Conservation (phyloP, 176 grass and related monocot species). For the Eleusine indica region DNA sequence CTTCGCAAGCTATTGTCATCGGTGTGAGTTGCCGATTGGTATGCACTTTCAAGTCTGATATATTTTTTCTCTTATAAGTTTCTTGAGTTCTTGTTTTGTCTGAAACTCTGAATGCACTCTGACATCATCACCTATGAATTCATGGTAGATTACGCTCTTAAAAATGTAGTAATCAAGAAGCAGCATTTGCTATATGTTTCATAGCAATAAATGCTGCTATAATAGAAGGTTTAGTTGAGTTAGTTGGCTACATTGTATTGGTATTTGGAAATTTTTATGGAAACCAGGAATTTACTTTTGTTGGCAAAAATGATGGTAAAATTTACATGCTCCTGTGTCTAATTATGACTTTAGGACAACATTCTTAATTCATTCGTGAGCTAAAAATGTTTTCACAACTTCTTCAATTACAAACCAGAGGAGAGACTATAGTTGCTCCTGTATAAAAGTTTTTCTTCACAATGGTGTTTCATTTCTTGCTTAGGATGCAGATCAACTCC, state of each 20-base stretch:
- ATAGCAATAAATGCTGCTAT: slow-evolving; percentile 6
- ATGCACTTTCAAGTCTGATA: slow-evolving; percentile 32
- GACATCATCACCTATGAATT: not conserved
- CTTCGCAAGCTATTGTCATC: slow-evolving; percentile 89
- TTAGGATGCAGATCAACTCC: slow-evolving; percentile 87
- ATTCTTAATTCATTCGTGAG: not conserved
- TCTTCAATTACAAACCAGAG: not conserved
- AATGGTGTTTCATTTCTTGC: slow-evolving; percentile 17
- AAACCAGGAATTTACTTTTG: slow-evolving; percentile 21
- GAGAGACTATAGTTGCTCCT: not conserved
- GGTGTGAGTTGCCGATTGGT: slow-evolving; percentile 93
- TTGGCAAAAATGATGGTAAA: not conserved
- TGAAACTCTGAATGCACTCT: not conserved
- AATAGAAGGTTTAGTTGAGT: slow-evolving; percentile 5
- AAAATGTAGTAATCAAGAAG: slow-evolving; percentile 11
- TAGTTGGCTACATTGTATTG: not conserved
- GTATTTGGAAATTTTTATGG: not conserved
- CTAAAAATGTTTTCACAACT: too few species aligned
- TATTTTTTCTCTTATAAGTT: not conserved
- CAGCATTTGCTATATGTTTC: not conserved
- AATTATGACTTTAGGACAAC: not conserved
- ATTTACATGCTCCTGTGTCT: not conserved
- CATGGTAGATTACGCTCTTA: slow-evolving; percentile 1
- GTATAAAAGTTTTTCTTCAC: not conserved
- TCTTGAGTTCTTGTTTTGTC: slow-evolving; percentile 18